Evolutionary conservation across 176 grass and related monocot species (phyloP).

Genomic region (Triticum monococcum): DNA sequence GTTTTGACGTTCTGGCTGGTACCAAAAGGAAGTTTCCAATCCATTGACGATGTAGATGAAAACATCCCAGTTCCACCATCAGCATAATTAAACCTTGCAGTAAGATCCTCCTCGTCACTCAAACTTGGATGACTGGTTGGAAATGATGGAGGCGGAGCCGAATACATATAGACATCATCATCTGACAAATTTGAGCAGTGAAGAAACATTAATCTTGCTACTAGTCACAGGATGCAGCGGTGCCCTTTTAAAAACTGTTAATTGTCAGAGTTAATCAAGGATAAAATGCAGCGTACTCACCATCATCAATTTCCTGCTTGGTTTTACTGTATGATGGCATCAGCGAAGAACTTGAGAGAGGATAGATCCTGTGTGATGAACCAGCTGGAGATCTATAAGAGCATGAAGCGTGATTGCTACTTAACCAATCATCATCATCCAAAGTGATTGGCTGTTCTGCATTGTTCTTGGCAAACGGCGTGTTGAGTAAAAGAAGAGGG

Average conservation of each 20-base stretch:
- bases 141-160: constrained; percentile 20
- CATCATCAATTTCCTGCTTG: constrained; percentile 11
- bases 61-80: constrained; percentile 21
- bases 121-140: constrained; percentile 13
- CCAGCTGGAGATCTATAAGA: constrained; percentile 10
- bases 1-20: background rate
- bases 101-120: constrained; percentile 16
- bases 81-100: constrained; percentile 4
- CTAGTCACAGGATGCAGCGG: background rate
- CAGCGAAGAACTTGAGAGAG: constrained; percentile 18
- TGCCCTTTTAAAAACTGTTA: background rate
- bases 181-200: background rate
- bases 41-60: constrained; percentile 21
- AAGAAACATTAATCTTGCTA: background rate
- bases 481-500: background rate
- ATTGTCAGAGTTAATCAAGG: background rate
- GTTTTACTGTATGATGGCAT: background rate
- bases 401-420: background rate
- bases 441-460: background rate
- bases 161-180: constrained; percentile 8
- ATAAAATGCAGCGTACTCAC: background rate
- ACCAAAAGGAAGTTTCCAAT: background rate
- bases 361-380: background rate
- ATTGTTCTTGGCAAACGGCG: background rate
- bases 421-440: constrained; percentile 12